Percentiles rank a stretch among this genome's conserved stretches.
These are phyloP conservation scores for Trichoderma hamatum DNA, from an alignment of 2,329 filamentous ascomycete species.

Conservation along the genomic window DNA sequence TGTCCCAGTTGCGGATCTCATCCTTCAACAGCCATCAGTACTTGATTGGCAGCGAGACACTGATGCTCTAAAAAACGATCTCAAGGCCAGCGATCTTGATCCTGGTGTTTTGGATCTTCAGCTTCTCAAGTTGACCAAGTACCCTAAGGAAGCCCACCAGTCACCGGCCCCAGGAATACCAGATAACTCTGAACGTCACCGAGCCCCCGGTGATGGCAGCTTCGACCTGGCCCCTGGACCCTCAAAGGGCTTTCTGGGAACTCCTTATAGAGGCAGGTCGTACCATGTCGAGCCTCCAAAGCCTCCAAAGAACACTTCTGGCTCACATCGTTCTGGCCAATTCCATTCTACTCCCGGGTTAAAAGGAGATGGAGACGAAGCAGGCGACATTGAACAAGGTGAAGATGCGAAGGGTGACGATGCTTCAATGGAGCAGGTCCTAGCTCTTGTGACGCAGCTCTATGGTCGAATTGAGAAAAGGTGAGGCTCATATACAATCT, in stretches of 20 bases:
- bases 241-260: neutral
- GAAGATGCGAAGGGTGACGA: neutral
- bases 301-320: neutral
- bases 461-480: neutral
- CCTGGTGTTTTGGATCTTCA: conserved; percentile 11
- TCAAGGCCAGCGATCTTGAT: conserved; percentile 5
- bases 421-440: neutral
- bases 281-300: neutral
- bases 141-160: neutral
- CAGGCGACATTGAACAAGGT: neutral
- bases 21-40: neutral
- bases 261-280: neutral
- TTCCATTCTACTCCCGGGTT: neutral
- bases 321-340: neutral
- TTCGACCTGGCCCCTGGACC: neutral
- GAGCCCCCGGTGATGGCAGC: neutral
- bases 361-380: neutral
- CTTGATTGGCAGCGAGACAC: neutral
- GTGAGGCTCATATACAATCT: neutral
- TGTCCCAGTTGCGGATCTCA: neutral
- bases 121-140: conserved; percentile 1
- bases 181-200: neutral
- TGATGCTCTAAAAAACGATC: neutral
- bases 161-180: neutral
- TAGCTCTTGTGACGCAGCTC: neutral